Base-by-base conservation (phyloP, 2,329 filamentous ascomycete species). In the Aspergillus hiratsukae region DNA sequence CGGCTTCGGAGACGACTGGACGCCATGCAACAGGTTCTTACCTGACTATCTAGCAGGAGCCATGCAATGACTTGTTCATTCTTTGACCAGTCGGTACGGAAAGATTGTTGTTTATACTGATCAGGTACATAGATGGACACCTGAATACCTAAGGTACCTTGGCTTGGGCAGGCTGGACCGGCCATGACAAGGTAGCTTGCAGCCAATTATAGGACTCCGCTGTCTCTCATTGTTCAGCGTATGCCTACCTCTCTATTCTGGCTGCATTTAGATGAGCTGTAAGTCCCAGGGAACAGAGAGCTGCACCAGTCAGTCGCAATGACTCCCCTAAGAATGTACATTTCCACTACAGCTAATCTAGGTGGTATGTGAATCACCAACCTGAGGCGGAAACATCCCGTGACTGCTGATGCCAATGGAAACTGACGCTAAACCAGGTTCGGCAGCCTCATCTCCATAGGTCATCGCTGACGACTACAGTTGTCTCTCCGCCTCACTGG, bases 381-480 rank as follows among this genome's bases (percentile, higher is more conserved):
- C 31, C 21, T 27, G 28, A 55, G 49, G 56, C 55, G 49, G 56
- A 55, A 54, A 55, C 43, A 56, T 64, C 69, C 69, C 68, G 69
- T 72, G 70, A 72, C 65, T 64, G 55, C 25, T 43, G 51, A 31
- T 50, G 27, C 27, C 41, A 52, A n/a, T 54, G 52, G 21, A n/a
- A 31, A 35, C 46, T 19, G 8, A 50, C 63, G 61, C 70, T 72
- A 72, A 62, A 43, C 68, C 61, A 9, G 7, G 55, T 62, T 49
- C 4, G 59, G 68, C 48, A 46, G 29, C 57, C 58, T 59, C 59
- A 45, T 61, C 62, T 64, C 66, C 64, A 66, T 35, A 35, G 31
- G 31, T 67, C 63, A 65, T 60, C 58, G 56, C 40, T 51, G 43
- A 29, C 48, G 40, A 52, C 49, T 37, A 37, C 35, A 57, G 50